Conservation (phyloP, 2,329 filamentous ascomycete genomes). For the Neofusicoccum sp. region DNA sequence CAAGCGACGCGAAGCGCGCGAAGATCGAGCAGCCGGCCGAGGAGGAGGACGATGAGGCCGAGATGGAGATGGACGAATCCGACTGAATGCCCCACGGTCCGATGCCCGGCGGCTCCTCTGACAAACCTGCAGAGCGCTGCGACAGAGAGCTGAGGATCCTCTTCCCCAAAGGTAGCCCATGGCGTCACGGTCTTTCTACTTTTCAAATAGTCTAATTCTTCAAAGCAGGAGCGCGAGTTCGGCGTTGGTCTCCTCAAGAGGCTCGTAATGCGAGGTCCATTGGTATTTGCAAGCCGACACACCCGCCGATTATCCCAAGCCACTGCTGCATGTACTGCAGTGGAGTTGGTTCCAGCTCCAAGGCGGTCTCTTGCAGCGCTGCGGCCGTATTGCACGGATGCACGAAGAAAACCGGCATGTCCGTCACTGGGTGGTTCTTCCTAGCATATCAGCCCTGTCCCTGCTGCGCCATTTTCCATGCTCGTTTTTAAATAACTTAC, state of each 20-base stretch:
- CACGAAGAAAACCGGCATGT: conserved; percentile 81
- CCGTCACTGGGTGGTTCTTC: conserved; percentile 81
- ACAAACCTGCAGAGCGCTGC: conserved; percentile 8
- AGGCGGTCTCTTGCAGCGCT: conserved; percentile 64
- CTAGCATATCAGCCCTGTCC: not conserved
- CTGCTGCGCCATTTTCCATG: not conserved
- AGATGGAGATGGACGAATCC: conserved; percentile 67
- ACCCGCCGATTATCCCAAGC: conserved; percentile 83
- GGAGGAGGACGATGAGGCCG: conserved; percentile 51
- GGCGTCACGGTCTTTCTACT: conserved; percentile 12
- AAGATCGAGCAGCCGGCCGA: conserved; percentile 55
- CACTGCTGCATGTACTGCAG: conserved; percentile 81
- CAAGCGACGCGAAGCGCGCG: conserved; percentile 40
- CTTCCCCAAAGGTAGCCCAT: conserved; percentile 12
- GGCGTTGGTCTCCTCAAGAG: conserved; percentile 10
- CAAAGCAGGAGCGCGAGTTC: conserved; percentile 15
- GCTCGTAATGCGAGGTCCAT: conserved; percentile 19
- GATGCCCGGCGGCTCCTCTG: conserved; percentile 9
- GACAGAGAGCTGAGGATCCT: conserved; percentile 9
- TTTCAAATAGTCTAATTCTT: conserved; percentile 15
- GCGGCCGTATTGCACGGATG: conserved; percentile 90
- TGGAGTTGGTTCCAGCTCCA: conserved; percentile 38
- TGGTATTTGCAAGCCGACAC: conserved; percentile 77
- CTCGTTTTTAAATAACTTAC: conserved; percentile 28
- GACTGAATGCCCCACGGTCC: conserved; percentile 44